Evolutionary conservation across 495 filamentous ascomycete genomes (phyloP), one percentile per base, ranked within the genome.

Genomic region (Bacidia gigantensis): DNA sequence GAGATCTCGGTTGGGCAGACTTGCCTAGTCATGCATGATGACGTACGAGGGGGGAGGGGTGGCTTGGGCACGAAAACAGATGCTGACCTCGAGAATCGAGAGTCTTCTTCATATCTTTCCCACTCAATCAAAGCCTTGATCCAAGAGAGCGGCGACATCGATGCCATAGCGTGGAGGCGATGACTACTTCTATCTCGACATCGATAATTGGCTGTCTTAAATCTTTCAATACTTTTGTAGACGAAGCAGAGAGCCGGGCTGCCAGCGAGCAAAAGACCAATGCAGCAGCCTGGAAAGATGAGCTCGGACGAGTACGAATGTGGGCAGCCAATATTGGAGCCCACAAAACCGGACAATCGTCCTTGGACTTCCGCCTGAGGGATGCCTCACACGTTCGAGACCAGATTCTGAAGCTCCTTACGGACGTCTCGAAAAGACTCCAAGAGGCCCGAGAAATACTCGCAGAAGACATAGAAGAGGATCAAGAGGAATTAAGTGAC

Each of bases 321-420:
- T 68, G 66, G 66, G 56, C 66, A 20, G 58, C 56, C 10, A 66
- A 67, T 56, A 55, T 60, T 40, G 65, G 65, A 21, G 66, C 62
- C 18, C 66, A 68, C 26, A 44, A 51, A 26, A 58, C 26, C 11
- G 59, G 59, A 2, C 53, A 51, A 45, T 50, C 45, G 14, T 58
- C 60, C 10, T 23, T 62, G 12, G 51, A 62, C 41, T 60, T 50
- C 43, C 43, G 60, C 24, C 22, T 62, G 17, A 45, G 58, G 39
- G 43, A 51, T 38, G 23, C 49, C 26, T 50, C 45, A 18, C 50
- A 53, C 18, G 50, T 57, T 17, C 51, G 26, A 10, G 17, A 46
- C 3, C 55, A 49, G 24, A 18, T 57, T 3, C 20, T 22, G 10
- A 53, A 39, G 2, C 50, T 57, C 25, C 38, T 57, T 2, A n/a